phyloP scores from a whole-genome alignment of 306 rosid genomes.

The Hippophae gyantsensis region DNA sequence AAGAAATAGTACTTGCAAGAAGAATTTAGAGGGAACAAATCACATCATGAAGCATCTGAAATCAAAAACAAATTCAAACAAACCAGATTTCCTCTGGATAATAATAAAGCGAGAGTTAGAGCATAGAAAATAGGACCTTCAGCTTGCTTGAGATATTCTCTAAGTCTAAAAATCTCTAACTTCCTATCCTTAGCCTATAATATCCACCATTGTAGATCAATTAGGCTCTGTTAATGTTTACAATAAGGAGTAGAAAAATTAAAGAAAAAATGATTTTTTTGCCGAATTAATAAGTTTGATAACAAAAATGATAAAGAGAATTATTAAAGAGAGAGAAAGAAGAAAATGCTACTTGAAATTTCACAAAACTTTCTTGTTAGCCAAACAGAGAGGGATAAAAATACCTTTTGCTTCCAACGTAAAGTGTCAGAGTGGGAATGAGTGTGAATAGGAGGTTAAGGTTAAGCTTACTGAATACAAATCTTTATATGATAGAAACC shows the following conservation, averaged over 20 bases:
- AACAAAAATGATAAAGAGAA: not conserved
- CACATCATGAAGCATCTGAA: slow-evolving; percentile 59
- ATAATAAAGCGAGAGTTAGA: slow-evolving; percentile 9
- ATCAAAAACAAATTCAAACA: slow-evolving; percentile 4
- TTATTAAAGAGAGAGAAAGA: not conserved
- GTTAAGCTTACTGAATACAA: not conserved
- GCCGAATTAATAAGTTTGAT: not conserved
- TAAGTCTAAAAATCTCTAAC: slow-evolving; percentile 64
- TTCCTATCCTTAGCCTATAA: slow-evolving; percentile 82
- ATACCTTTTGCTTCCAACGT: slow-evolving; percentile 92
- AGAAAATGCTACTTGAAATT: not conserved
- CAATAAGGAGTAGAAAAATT: not conserved
- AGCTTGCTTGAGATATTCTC: slow-evolving; percentile 60
- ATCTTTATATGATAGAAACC: no score
- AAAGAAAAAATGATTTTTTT: not conserved
- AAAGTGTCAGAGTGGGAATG: slow-evolving; percentile 46
- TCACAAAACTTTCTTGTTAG: not conserved
- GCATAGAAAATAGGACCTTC: slow-evolving; percentile 40
- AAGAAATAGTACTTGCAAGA: slow-evolving; percentile 91
- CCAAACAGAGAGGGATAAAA: slow-evolving; percentile 8
- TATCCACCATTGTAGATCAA: slow-evolving; percentile 7
- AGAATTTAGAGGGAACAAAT: slow-evolving; percentile 55
- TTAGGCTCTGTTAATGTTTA: not conserved
- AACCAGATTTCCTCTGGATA: not conserved
- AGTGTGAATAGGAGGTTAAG: slow-evolving; percentile 9